These are phyloP conservation scores for Pyrenopolyporus hunteri DNA, from an alignment of 495 filamentous ascomycete genomes.

Conservation along the genomic window DNA sequence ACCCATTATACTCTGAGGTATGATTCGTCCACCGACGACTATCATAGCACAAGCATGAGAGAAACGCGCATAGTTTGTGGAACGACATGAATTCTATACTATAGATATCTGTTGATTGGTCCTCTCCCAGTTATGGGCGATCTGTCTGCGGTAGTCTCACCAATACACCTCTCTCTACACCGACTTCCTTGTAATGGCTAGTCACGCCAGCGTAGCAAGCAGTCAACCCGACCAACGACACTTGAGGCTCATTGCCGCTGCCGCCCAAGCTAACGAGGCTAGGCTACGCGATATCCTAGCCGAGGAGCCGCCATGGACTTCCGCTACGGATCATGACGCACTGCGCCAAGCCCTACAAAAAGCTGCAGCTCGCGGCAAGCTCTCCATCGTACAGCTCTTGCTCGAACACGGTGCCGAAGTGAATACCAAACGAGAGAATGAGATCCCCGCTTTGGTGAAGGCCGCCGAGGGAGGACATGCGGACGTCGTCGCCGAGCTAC, in stretches of 20 bases:
- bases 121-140: conserved; percentile 15
- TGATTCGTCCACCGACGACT: no score
- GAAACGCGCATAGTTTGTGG: neutral
- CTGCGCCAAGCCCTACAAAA: conserved; percentile 58
- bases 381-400: conserved; percentile 56
- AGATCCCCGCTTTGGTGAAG: conserved; percentile 42
- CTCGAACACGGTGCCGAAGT: conserved; percentile 60
- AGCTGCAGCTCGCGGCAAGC: conserved; percentile 63
- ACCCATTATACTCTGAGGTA: no score
- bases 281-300: conserved; percentile 42
- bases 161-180: neutral
- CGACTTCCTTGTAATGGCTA: conserved; percentile 33
- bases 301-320: conserved; percentile 42
- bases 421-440: conserved; percentile 47
- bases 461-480: conserved; percentile 43
- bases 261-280: conserved; percentile 44
- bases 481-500: conserved; percentile 37
- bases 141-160: conserved; percentile 14
- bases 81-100: neutral
- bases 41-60: no score
- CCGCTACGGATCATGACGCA: conserved; percentile 39
- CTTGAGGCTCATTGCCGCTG: conserved; percentile 42
- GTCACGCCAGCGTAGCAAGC: conserved; percentile 43
- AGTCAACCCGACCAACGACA: conserved; percentile 45
- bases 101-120: conserved; percentile 18